Evolutionary conservation across 2,329 filamentous ascomycete genomes (phyloP), one percentile per base, ranked within the genome.

Genomic region (Sclerotinia subarctica): DNA sequence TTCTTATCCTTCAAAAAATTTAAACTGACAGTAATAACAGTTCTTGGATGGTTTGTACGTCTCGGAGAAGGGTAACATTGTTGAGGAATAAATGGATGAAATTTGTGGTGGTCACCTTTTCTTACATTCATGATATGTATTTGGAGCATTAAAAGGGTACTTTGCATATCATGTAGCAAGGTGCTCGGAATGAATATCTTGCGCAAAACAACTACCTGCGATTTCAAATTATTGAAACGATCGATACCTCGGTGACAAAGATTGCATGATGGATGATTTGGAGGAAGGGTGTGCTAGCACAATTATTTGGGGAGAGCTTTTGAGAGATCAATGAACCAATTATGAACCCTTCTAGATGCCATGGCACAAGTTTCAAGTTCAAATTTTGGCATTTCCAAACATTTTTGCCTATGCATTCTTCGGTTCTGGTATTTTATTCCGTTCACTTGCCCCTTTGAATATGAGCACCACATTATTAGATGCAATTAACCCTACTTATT

Each of bases 31-130:
- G 10, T 24, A 15, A 46, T 24, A 32, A 72, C 78, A 96, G 92
- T 99, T 99, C 91, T 90, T 99, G 88, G 96, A 99, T 86, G 95
- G 95, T 90, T 88, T 99, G 83, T 99, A 99, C 88, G 95, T 99
- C 80, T 97, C 94, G 81, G 95, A 99, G 91, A 91, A 93, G 87
- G 91, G 91, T 84, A 97, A 98, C 90, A 90, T 99, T 79, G 86
- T 87, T 77, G 90, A 93, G 80, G 89, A 86, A 66, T 74, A 64
- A 73, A 70, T 64, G 69, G 57, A 64, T 66, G 70, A 63, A 67
- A 68, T 71, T 72, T 73, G 71, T 67, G 54, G 65, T 67, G 65
- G 65, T 44, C 56, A 67, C 65, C 65, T 67, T 70, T 75, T 59
- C 63, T 68, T 66, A 42, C 53, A 70, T 71, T 72, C 69, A 70